Base-by-base conservation (phyloP, 2,329 filamentous ascomycete genomes). In the Diplodia intermedia region DNA sequence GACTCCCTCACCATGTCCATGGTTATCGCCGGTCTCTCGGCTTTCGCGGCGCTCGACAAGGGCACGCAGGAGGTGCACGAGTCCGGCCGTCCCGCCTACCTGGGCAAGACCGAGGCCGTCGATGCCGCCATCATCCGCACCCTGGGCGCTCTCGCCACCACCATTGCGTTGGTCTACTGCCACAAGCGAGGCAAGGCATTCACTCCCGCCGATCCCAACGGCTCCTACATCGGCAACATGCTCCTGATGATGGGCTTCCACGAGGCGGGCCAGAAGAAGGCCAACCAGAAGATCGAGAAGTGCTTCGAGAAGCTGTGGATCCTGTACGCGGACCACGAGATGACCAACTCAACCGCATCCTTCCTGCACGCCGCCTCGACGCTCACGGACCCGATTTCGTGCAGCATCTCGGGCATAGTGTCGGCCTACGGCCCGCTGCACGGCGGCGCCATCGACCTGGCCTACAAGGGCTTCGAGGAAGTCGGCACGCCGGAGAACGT, bases 301-400 rank as follows among this genome's bases (percentile, higher is more conserved):
- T 82, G 81, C 20, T 76, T 88, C 15, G 84, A 87, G 65, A 80
- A 81, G 5, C 79, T 88, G 3, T 85, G 86, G 72, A 84, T 87
- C 66, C 80, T 88, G 33, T 85, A 86, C 70, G 83, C 85, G 2
- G 86, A 88, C 71, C 86, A 88, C 72, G 86, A 87, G 69, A 84
- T 88, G 74, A 86, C 87, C 71, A 83, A 85, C 72, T 85, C 85
- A 1, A 87, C 85, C 0, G 85, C 86, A 1, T 84, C 86, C 1
- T 82, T 86, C 38, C 76, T 88, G 15, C 84, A 87, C 68, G 84
- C 87, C 20, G 85, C 86, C 6, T 86, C 83, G 66, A 85, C 84
- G 0, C 75, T 88, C 9, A 83, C 87, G 0, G 86, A 88, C 71
- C 85, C 86, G 0, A 75, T 87, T 80, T 77, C 76, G 69, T 86